A percentile compares a stretch with the other conserved stretches of the same genome.
These are phyloP conservation scores for Rubia balearica DNA, from an alignment of 305 asterid species.

Conservation along the genomic window DNA sequence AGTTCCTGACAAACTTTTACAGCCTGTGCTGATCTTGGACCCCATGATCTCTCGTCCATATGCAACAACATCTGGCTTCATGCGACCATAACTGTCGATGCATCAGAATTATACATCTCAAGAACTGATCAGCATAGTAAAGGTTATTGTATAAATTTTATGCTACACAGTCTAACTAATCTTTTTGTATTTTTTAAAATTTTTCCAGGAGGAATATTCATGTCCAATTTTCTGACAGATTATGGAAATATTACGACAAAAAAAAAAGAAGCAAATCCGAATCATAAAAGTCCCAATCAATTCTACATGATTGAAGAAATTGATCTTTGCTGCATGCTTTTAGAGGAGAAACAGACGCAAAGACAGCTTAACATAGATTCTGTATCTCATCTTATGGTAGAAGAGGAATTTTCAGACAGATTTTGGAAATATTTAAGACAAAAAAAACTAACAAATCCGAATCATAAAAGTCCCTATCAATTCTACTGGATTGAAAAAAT, in stretches of 20 bases:
- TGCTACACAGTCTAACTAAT: background rate
- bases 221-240: background rate
- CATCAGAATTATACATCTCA: conserved; percentile 19
- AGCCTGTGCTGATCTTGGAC: conserved; percentile 94
- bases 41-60: conserved; percentile 98
- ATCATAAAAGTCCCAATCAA: background rate
- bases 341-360: background rate
- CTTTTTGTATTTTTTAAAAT: background rate
- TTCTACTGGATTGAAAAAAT: background rate
- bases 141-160: background rate
- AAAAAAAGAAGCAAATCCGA: background rate
- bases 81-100: conserved; percentile 81
- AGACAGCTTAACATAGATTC: background rate
- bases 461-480: background rate
- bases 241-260: background rate
- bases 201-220: background rate
- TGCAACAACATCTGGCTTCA: conserved; percentile 98
- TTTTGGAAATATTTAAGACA: background rate
- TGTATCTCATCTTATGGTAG: background rate
- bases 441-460: background rate
- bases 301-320: background rate
- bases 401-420: background rate
- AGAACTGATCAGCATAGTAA: conserved; percentile 7
- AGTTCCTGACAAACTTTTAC: conserved; percentile 97
- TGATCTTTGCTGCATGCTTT: background rate